phyloP scores from a whole-genome alignment of 2,329 filamentous ascomycete genomes.

The Colletotrichum noveboracense region DNA sequence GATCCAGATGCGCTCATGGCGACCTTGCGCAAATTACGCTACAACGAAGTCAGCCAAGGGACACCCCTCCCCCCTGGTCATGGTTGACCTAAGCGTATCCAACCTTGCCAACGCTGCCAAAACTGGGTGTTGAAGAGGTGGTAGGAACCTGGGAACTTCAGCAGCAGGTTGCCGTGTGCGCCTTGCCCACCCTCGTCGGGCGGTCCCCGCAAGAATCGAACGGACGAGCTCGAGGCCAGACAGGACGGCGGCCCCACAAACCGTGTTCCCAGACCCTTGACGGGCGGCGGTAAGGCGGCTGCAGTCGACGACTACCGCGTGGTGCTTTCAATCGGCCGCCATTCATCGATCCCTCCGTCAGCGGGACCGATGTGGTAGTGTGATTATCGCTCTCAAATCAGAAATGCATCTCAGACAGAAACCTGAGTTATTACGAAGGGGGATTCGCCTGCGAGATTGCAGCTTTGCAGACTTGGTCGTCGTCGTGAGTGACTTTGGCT shows the following conservation, averaged over 20 bases:
- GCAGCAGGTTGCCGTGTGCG: background rate
- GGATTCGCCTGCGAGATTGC: slow-evolving; percentile 4
- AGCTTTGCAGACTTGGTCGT: background rate
- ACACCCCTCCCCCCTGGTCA: background rate
- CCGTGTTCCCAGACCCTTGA: slow-evolving; percentile 17
- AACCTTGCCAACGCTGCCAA: background rate
- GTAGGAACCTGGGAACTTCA: background rate
- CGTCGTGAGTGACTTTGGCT: background rate
- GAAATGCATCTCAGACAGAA: slow-evolving; percentile 12
- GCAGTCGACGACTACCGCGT: slow-evolving; percentile 22
- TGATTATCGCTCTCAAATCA: slow-evolving; percentile 11
- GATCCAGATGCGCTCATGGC: slow-evolving; percentile 16
- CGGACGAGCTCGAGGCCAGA: background rate
- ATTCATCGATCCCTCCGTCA: slow-evolving; percentile 10
- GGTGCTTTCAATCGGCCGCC: slow-evolving; percentile 6
- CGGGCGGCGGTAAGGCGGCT: slow-evolving; percentile 20
- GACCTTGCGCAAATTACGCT: background rate
- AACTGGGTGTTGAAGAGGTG: background rate
- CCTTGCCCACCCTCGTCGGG: slow-evolving; percentile 1
- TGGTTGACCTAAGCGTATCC: background rate
- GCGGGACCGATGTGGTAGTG: background rate
- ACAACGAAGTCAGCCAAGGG: background rate
- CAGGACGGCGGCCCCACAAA: slow-evolving; percentile 19
- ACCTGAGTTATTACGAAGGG: background rate
- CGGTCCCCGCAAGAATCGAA: slow-evolving; percentile 14